phyloP scores from a whole-genome alignment of 495 filamentous ascomycete genomes.

The Xylaria curta region DNA sequence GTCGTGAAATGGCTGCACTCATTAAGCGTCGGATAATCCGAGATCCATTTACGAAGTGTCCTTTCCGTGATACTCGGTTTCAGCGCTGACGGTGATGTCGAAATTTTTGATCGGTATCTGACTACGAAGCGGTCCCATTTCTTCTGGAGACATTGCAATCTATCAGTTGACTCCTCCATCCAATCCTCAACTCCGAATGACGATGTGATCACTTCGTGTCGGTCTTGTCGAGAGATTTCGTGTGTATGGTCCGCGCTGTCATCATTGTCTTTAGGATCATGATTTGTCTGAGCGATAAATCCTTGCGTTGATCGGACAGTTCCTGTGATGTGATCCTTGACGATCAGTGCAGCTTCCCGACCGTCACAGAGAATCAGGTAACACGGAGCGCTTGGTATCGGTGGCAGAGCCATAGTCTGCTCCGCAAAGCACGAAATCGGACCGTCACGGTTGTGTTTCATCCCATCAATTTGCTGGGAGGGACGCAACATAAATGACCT shows the following conservation, averaged over 20 bases:
- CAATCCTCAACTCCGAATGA: slow-evolving; percentile 34
- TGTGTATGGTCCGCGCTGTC: neutral
- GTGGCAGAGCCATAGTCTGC: neutral
- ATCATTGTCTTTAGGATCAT: slow-evolving; percentile 46
- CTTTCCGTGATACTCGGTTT: slow-evolving; percentile 19
- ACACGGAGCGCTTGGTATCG: neutral
- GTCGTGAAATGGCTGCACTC: slow-evolving; percentile 60
- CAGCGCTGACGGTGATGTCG: neutral
- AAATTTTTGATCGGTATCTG: slow-evolving; percentile 16
- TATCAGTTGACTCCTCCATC: slow-evolving; percentile 50
- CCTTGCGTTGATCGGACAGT: slow-evolving; percentile 44
- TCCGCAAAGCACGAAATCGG: neutral
- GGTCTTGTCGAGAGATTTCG: slow-evolving; percentile 30
- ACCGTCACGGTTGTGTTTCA: neutral
- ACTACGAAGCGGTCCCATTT: slow-evolving; percentile 46
- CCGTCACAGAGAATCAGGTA: slow-evolving; percentile 66
- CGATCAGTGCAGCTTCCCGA: slow-evolving; percentile 51
- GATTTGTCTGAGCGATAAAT: slow-evolving; percentile 66
- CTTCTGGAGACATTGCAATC: slow-evolving; percentile 46
- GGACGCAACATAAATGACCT: slow-evolving; percentile 9
- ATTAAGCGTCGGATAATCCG: slow-evolving; percentile 56
- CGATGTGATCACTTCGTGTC: slow-evolving; percentile 35
- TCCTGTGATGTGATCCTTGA: slow-evolving; percentile 62
- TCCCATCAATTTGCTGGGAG: neutral
- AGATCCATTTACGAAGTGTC: slow-evolving; percentile 47